Evolutionary conservation across 1,284 basidiomycete genomes (phyloP).

Genomic region (Boletus sp.): DNA sequence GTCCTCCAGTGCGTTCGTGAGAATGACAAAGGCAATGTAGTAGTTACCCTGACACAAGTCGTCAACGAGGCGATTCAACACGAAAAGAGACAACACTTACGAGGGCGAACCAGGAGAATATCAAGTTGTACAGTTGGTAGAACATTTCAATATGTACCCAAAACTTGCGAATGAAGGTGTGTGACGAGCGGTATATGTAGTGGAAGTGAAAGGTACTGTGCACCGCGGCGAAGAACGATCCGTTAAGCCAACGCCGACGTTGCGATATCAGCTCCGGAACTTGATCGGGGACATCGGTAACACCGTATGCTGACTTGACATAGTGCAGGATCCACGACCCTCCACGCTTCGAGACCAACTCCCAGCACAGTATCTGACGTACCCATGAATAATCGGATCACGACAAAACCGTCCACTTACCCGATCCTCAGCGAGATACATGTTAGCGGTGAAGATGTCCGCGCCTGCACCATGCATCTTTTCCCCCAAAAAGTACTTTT

Average conservation of each 20-base stretch:
- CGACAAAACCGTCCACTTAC: constrained; percentile 38
- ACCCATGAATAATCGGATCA: constrained; percentile 6
- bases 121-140: constrained; percentile 86
- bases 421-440: constrained; percentile 91
- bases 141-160: constrained; percentile 94
- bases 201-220: constrained; percentile 89
- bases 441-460: constrained; percentile 90
- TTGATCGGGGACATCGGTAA: constrained; percentile 90
- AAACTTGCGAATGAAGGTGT: constrained; percentile 80
- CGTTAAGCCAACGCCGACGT: constrained; percentile 93
- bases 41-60: constrained; percentile 66
- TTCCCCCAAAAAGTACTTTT: constrained; percentile 94
- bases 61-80: constrained; percentile 2
- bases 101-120: constrained; percentile 91
- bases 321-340: constrained; percentile 90
- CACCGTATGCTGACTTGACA: constrained; percentile 87
- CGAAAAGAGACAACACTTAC: constrained; percentile 40
- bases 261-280: constrained; percentile 89
- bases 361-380: constrained; percentile 83
- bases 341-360: constrained; percentile 84
- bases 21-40: constrained; percentile 82
- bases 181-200: constrained; percentile 88
- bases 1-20: constrained; percentile 70
- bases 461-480: constrained; percentile 87
- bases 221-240: constrained; percentile 93